Percentiles rank a stretch among this genome's conserved stretches.
These are phyloP conservation scores for Phialophora chinensis DNA, from an alignment of 2,329 filamentous ascomycete species.

Conservation along the genomic window DNA sequence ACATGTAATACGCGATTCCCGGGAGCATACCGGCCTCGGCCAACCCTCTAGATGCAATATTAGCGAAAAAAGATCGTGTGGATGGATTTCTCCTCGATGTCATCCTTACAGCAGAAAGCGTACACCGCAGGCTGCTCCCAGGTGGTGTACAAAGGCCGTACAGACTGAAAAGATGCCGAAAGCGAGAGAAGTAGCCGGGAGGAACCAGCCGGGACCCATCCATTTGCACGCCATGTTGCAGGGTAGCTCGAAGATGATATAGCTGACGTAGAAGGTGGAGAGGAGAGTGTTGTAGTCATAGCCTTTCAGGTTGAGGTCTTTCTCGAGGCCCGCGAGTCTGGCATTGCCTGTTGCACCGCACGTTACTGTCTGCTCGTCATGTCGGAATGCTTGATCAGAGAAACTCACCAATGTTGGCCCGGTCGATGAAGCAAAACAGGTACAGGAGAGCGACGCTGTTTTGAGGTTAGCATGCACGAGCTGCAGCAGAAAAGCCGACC, in stretches of 20 bases:
- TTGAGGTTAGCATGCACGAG: neutral
- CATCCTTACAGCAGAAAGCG: constrained; percentile 63
- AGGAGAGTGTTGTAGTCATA: constrained; percentile 74
- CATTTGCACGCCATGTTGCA: constrained; percentile 72
- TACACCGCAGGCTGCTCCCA: constrained; percentile 62
- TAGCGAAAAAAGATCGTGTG: neutral
- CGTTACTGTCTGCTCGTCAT: neutral
- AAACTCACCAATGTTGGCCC: constrained; percentile 69
- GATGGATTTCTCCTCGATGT: neutral
- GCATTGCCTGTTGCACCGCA: constrained; percentile 63
- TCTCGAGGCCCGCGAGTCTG: constrained; percentile 67
- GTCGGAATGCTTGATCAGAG: constrained; percentile 47
- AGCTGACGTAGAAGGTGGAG: constrained; percentile 73
- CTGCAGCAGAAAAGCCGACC: neutral
- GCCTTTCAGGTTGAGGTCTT: constrained; percentile 63
- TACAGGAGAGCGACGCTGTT: constrained; percentile 64
- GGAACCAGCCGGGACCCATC: constrained; percentile 74
- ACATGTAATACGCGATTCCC: constrained; percentile 71
- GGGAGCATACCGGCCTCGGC: constrained; percentile 74
- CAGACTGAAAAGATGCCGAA: constrained; percentile 69
- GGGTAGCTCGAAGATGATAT: constrained; percentile 75
- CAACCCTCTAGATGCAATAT: constrained; percentile 46
- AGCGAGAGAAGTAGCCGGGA: constrained; percentile 65
- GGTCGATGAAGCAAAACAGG: constrained; percentile 72
- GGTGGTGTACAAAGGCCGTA: constrained; percentile 68